These are phyloP conservation scores for Euphrasia arctica DNA, from an alignment of 305 asterid genomes.

Conservation along the genomic window DNA sequence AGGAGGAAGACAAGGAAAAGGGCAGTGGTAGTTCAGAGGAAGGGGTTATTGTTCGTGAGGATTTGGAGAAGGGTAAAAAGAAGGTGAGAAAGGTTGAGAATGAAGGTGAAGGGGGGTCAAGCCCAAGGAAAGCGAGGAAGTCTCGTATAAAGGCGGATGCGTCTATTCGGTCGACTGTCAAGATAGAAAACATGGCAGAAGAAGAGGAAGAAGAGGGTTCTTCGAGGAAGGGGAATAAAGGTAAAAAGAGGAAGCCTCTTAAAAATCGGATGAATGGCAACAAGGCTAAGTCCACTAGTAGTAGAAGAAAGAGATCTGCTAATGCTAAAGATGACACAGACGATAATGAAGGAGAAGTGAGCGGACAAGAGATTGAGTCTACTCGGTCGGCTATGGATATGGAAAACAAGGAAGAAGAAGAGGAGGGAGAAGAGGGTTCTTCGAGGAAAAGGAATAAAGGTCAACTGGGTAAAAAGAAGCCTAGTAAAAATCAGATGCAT, in stretches of 20 bases:
- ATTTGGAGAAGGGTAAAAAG: constrained; percentile 2
- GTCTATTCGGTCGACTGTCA: background rate
- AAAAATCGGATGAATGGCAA: background rate
- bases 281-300: too few species aligned
- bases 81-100: background rate
- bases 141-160: background rate
- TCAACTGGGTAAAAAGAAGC: background rate
- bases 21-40: background rate
- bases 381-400: too few species aligned
- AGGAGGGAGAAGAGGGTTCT: too few species aligned
- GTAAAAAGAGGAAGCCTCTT: background rate
- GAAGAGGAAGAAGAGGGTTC: constrained; percentile 1
- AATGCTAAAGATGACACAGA: too few species aligned
- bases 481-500: background rate
- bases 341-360: too few species aligned
- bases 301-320: too few species aligned
- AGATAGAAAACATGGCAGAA: background rate
- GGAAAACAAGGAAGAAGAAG: too few species aligned
- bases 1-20: background rate
- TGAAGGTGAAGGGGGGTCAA: background rate
- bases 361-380: too few species aligned
- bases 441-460: too few species aligned
- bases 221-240: too few species aligned
- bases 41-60: background rate
- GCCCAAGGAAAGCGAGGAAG: background rate